Evolutionary conservation across 495 filamentous ascomycete genomes (phyloP), one percentile per base, ranked within the genome.

Genomic region (Hyaloscypha finlandica): DNA sequence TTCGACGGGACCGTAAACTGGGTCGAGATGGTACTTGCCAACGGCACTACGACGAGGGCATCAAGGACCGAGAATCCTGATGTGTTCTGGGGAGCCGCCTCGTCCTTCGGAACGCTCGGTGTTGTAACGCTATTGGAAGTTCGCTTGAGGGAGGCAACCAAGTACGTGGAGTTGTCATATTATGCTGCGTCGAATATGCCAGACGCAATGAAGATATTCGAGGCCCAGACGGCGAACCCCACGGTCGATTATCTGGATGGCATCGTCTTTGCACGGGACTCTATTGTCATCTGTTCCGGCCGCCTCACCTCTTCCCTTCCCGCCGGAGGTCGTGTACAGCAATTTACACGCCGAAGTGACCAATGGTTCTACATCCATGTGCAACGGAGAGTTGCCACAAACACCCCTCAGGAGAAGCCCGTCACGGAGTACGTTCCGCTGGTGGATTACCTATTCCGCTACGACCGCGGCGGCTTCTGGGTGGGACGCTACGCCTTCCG

Each of bases 381-480:
- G 42, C 61, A 19, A 65, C 70, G 48, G 55, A 74, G 8, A 32
- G 75, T 9, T 14, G 63, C 0, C 1, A 51, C 2, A 19, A 59
- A 0, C 8, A 56, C 19, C 53, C 25, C 25, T 25, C 25, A 30
- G 29, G 31, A 61, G 33, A 58, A 61, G 30, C 64, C 73, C 0
- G 58, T 73, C 4, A 78, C 75, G 32, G 83, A 85, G 35, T 76
- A 78, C 56, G 79, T 85, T 33, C 84, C 84, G 1, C 68, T 85
- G 1, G 73, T 73, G 19, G 83, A 85, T 66, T 87, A 86, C 70
- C 78, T 88, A 37, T 88, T 88, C 76, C 79, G 85, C n/a, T 85
- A 88, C 73, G 85, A 86, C 74, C 80, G 85, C 8, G 85, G 84
- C 55, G 83, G 78, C 2, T 88, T 88, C 80, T 87, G 84, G 85